Evolutionary conservation across 148 eudicot species (phyloP).

Genomic region (Nyssa sinensis): DNA sequence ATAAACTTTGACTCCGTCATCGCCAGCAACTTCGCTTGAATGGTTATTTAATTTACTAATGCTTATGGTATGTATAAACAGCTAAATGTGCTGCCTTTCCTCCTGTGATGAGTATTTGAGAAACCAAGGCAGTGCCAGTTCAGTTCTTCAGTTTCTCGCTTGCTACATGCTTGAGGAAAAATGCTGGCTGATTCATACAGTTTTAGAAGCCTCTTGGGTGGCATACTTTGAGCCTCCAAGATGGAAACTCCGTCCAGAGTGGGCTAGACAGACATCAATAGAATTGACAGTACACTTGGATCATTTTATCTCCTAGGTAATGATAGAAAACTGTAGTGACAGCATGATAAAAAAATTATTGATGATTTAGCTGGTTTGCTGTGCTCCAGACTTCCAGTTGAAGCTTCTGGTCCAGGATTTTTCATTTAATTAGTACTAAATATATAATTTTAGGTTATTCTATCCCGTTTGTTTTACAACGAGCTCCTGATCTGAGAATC

Average conservation of each 20-base stretch:
- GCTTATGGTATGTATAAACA: too few species aligned
- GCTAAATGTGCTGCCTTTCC: too few species aligned
- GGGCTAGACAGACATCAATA: too few species aligned
- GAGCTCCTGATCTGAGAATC: too few species aligned
- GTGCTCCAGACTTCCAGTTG: background rate
- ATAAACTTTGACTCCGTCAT: background rate
- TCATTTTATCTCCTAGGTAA: too few species aligned
- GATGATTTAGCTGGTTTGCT: background rate
- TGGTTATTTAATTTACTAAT: background rate
- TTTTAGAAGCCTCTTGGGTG: background rate
- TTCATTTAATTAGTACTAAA: background rate
- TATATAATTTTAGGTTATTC: too few species aligned
- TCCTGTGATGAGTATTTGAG: background rate
- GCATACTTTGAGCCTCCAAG: too few species aligned
- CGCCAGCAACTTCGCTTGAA: background rate
- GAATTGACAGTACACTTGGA: too few species aligned
- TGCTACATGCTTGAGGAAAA: background rate
- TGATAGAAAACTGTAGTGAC: too few species aligned
- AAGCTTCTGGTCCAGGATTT: background rate
- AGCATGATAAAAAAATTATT: too few species aligned
- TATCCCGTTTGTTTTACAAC: too few species aligned
- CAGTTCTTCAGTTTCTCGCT: background rate
- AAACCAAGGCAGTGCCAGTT: background rate
- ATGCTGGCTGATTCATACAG: background rate
- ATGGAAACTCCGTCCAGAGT: too few species aligned